phyloP scores from a whole-genome alignment of 331 rosid genomes.

The Spiraea crenata region DNA sequence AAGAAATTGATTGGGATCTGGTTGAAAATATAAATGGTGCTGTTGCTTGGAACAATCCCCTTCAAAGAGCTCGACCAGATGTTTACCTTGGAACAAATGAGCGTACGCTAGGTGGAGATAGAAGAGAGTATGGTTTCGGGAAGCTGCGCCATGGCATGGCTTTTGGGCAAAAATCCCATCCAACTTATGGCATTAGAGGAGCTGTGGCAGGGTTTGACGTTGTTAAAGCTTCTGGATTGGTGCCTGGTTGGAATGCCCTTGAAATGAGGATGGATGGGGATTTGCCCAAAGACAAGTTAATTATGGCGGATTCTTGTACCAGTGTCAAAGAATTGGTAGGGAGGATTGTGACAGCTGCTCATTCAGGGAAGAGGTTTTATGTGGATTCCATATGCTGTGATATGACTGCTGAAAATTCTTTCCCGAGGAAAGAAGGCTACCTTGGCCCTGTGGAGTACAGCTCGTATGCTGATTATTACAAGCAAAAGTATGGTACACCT shows the following conservation, averaged over 20 bases:
- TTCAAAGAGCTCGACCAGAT: slow-evolving; percentile 99
- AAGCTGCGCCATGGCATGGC: slow-evolving; percentile 96
- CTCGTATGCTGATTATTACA: slow-evolving; percentile 96
- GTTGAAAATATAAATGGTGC: slow-evolving; percentile 72
- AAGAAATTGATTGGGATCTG: slow-evolving; percentile 90
- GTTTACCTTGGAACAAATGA: slow-evolving; percentile 99
- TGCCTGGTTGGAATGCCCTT: slow-evolving; percentile 57
- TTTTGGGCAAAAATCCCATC: slow-evolving; percentile 92
- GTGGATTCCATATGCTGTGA: slow-evolving; percentile 89
- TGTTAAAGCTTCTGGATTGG: slow-evolving; percentile 92
- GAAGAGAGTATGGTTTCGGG: slow-evolving; percentile 95
- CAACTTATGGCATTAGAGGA: slow-evolving; percentile 98
- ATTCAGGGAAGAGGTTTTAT: slow-evolving; percentile 96
- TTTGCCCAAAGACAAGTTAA: slow-evolving; percentile 55
- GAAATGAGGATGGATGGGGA: slow-evolving; percentile 40
- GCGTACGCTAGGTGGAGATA: slow-evolving; percentile 96
- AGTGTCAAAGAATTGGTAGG: slow-evolving; percentile 75
- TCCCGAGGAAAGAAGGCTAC: slow-evolving; percentile 98
- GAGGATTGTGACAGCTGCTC: slow-evolving; percentile 95
- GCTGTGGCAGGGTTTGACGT: slow-evolving; percentile 98
- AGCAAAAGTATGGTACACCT: slow-evolving; percentile 73
- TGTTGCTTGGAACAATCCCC: slow-evolving; percentile 94
- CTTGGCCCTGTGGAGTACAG: slow-evolving; percentile 99
- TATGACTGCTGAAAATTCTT: slow-evolving; percentile 92
- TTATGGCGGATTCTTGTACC: slow-evolving; percentile 84